Percentiles rank a stretch among this genome's conserved stretches.
phyloP scores from a whole-genome alignment of 176 grass and related monocot species.

The Musa acuminata region DNA sequence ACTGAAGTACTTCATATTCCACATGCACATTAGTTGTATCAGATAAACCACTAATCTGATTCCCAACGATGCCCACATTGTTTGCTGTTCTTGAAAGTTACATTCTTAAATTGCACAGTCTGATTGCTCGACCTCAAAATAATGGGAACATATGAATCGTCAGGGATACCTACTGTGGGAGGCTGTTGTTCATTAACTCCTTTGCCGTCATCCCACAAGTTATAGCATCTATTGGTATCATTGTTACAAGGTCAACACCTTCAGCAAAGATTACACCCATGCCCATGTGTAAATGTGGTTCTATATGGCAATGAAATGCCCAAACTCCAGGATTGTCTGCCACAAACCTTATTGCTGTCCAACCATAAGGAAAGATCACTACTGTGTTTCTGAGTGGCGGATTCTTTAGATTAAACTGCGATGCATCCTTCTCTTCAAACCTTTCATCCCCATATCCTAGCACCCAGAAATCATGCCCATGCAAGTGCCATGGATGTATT shows the following conservation, averaged over 20 bases:
- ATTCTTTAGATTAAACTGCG: conserved; percentile 35
- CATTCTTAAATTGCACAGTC: too few species aligned
- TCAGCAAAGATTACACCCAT: conserved; percentile 61
- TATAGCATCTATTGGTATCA: conserved; percentile 45
- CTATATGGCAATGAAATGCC: too few species aligned
- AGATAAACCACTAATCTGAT: too few species aligned
- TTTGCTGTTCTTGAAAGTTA: not conserved
- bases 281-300: too few species aligned
- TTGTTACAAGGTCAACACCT: conserved; percentile 26
- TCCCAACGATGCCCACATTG: not conserved
- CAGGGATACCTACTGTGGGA: not conserved
- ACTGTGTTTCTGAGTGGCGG: too few species aligned
- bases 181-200: conserved; percentile 16
- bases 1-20: too few species aligned
- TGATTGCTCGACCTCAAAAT: not conserved
- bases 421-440: conserved; percentile 18
- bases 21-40: too few species aligned
- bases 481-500: conserved; percentile 74
- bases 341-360: too few species aligned
- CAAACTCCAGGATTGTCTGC: too few species aligned
- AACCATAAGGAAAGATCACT: too few species aligned
- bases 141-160: not conserved
- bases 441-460: conserved; percentile 57
- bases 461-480: conserved; percentile 88
- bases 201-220: conserved; percentile 35